A percentile compares a stretch with the other conserved stretches of the same genome.
Evolutionary conservation across 768 basidiomycete species (phyloP).

Genomic region (Mycena metata): DNA sequence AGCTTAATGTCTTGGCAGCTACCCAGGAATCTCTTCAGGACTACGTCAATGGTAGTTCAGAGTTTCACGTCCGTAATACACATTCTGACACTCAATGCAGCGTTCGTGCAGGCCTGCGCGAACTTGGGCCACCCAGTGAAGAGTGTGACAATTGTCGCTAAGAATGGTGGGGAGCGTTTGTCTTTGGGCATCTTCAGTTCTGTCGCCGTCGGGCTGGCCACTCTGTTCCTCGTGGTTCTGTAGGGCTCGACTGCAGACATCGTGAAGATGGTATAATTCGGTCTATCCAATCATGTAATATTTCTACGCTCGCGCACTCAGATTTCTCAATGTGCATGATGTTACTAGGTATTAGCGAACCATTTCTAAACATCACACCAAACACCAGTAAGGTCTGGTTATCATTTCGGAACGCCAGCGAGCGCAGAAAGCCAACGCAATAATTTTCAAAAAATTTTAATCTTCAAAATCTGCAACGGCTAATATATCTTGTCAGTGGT

Average conservation of each 20-base stretch:
- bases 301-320: too few relatives aligned
- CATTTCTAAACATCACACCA: too few relatives aligned
- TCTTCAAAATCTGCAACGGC: too few relatives aligned
- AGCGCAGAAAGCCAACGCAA: too few relatives aligned
- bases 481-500: too few relatives aligned
- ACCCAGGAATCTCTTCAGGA: constrained; percentile 10
- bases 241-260: constrained; percentile 5
- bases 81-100: constrained; percentile 10
- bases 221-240: not conserved
- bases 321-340: too few relatives aligned
- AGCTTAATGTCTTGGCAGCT: constrained; percentile 5
- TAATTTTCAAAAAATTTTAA: too few relatives aligned
- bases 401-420: too few relatives aligned
- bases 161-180: constrained; percentile 17
- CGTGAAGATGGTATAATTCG: not conserved
- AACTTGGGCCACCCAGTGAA: constrained; percentile 10
- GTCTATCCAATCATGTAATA: constrained; percentile 34
- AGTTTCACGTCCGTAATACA: constrained; percentile 49
- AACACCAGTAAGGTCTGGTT: too few relatives aligned
- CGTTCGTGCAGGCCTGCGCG: constrained; percentile 7
- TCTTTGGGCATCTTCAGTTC: not conserved
- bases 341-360: too few relatives aligned
- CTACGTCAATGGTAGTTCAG: constrained; percentile 13
- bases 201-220: constrained; percentile 5
- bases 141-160: constrained; percentile 21